Percentiles rank a stretch among this genome's conserved stretches.
Conservation (phyloP, 169 alveolate species). For the Perkinsus marinus region DNA sequence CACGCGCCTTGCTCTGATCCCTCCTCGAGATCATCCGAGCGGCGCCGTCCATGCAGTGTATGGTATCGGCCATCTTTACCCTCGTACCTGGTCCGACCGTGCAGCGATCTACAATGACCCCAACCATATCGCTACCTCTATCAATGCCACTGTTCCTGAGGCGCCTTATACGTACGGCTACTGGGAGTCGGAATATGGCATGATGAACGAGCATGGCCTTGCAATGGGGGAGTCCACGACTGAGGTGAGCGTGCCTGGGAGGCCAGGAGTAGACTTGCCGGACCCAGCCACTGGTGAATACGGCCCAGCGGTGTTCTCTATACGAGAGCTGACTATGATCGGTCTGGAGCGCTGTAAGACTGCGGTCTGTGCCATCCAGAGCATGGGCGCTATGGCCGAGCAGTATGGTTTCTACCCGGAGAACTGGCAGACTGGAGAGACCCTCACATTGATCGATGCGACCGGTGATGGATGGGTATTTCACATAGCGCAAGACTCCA, state of each 20-base stretch:
- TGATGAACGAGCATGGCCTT: not conserved
- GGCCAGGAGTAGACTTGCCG: not conserved
- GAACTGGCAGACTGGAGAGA: not conserved
- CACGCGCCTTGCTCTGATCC: not conserved
- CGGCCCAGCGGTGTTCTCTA: not conserved
- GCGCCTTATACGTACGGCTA: not conserved
- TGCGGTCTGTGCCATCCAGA: not conserved
- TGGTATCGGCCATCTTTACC: not conserved
- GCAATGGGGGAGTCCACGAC: slow-evolving; percentile 1
- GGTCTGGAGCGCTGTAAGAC: not conserved
- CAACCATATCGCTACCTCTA: not conserved
- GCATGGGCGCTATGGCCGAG: not conserved
- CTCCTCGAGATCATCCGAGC: not conserved
- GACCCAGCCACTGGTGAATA: not conserved
- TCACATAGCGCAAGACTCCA: not conserved
- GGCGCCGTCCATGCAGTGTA: not conserved
- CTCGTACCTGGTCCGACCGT: not conserved
- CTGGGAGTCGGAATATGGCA: not conserved
- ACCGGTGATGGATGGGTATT: not conserved
- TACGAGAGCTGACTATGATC: not conserved
- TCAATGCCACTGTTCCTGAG: not conserved
- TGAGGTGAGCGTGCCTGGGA: not conserved
- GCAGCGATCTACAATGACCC: not conserved
- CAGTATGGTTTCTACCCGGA: not conserved
- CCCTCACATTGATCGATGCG: not conserved